Evolutionary conservation across 129 eudicot genomes (phyloP), one percentile per base, ranked within the genome.

Genomic region (Erigeron canadensis): DNA sequence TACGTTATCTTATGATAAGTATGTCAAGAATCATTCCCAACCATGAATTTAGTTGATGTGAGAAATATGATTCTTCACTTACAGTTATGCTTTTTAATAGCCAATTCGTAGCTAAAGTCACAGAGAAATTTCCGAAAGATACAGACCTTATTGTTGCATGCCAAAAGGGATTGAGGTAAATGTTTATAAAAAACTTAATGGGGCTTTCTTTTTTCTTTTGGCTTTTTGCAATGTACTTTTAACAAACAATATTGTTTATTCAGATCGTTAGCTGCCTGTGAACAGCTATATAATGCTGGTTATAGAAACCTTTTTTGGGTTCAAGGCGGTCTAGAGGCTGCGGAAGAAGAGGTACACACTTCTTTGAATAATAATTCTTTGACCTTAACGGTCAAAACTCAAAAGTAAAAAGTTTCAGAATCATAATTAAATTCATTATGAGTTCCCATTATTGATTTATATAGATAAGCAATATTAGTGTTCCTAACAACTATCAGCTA

Each of bases 241-340:
- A 54, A 83, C 11, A 65, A 51, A 13, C 18, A 19, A 16, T 40
- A 56, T 58, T 10, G 23, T 75, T 75, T 59, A 11, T 58, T 74
- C 81, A 94, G 99, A 84, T 94, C 99, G 28, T 74, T 94, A 69
- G 99, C 97, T 2, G 99, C 99, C 81, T 90, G 97, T 84, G 99
- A 94, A 82, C 74, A 79, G 78, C 85, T 94, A 66, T 83, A 84
- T 69, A 90, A 90, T 84, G 93, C 96, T 75, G 99, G 99, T 75
- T 94, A 90, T 73, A 79, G 74, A 71, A 94, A 94, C 66, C 65
- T 94, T 67, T 94, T 89, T 80, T 94, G 96, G 98, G 86, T 94
- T 83, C 98, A 94, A 83, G 98, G 96, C 48, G 98, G 99, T 22
- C 76, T 87, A 60, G 96, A 94, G 77, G 90, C 97, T 74, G 92